phyloP scores from a whole-genome alignment of 768 basidiomycete genomes.

The Tulasnella sp. region DNA sequence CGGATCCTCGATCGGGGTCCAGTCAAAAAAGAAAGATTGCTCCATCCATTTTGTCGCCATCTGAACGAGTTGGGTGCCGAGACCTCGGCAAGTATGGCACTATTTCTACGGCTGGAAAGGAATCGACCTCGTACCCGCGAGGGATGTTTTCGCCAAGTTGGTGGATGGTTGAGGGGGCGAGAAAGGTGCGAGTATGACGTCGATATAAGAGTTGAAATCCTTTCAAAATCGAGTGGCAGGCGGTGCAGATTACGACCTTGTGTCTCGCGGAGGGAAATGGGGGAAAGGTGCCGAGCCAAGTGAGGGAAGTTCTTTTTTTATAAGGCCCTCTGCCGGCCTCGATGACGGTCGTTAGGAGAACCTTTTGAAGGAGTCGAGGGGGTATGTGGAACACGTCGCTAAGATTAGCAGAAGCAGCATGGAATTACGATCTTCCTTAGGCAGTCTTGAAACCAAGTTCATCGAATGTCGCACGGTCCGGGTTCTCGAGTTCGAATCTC shows the following conservation, averaged over 20 bases:
- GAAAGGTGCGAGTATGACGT: background rate
- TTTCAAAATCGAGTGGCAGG: background rate
- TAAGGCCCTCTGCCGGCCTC: background rate
- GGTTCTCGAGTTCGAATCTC: background rate
- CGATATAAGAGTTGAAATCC: background rate
- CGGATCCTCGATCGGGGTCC: background rate
- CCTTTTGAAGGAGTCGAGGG: background rate
- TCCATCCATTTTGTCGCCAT: constrained; percentile 3
- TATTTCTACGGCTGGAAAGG: no score
- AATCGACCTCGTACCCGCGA: background rate
- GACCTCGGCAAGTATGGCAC: background rate
- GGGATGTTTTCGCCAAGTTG: background rate
- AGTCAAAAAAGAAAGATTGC: constrained; percentile 16
- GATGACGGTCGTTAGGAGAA: background rate
- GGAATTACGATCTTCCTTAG: background rate
- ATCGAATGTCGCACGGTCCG: background rate
- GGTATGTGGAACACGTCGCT: background rate
- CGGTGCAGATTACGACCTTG: background rate
- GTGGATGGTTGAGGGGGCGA: background rate
- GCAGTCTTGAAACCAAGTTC: background rate
- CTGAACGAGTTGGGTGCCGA: background rate
- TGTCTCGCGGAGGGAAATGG: no score
- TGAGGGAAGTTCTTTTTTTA: no score
- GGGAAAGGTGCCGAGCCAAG: no score
- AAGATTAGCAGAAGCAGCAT: background rate